Percentiles rank a stretch among this genome's conserved stretches.
phyloP scores from a whole-genome alignment of 2,329 filamentous ascomycete species.

The Colletotrichum karsti region DNA sequence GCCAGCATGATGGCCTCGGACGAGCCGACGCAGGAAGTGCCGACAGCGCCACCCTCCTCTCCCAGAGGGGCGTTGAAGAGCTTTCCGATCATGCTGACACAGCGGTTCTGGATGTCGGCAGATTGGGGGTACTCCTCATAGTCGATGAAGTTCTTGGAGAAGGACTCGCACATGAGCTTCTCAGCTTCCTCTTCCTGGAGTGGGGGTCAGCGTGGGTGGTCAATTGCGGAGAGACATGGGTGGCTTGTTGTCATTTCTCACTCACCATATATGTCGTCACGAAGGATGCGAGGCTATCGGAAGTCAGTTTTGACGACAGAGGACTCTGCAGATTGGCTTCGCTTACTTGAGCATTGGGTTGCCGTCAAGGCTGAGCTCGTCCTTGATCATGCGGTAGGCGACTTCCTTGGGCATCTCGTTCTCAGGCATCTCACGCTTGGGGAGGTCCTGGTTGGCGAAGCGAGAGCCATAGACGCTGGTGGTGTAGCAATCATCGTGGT shows the following conservation, averaged over 20 bases:
- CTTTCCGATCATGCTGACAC: conserved; percentile 88
- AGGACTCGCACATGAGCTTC: conserved; percentile 92
- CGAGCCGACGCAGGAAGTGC: conserved; percentile 88
- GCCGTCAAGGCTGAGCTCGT: conserved; percentile 90
- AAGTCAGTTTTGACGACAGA: background rate
- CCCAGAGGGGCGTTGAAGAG: conserved; percentile 82
- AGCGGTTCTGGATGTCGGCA: conserved; percentile 90
- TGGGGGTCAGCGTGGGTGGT: conserved; percentile 18
- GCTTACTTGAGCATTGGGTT: conserved; percentile 85
- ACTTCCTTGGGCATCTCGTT: conserved; percentile 89
- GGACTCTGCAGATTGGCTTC: background rate
- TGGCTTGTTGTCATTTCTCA: conserved; percentile 3
- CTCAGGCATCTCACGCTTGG: conserved; percentile 87
- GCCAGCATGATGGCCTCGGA: conserved; percentile 89
- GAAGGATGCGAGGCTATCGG: conserved; percentile 81
- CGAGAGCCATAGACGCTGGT: conserved; percentile 88
- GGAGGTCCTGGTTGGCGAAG: conserved; percentile 84
- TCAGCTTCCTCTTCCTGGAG: conserved; percentile 88
- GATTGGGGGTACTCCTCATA: conserved; percentile 86
- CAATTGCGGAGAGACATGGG: background rate
- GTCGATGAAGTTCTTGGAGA: conserved; percentile 95
- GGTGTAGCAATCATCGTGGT: conserved; percentile 68
- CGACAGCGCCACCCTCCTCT: conserved; percentile 71
- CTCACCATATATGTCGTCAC: conserved; percentile 95
- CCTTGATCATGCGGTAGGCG: conserved; percentile 97